Percentiles rank a stretch among this genome's conserved stretches.
These are phyloP conservation scores for Cladobotryum protrusum DNA, from an alignment of 2,329 filamentous ascomycete species.

Conservation along the genomic window DNA sequence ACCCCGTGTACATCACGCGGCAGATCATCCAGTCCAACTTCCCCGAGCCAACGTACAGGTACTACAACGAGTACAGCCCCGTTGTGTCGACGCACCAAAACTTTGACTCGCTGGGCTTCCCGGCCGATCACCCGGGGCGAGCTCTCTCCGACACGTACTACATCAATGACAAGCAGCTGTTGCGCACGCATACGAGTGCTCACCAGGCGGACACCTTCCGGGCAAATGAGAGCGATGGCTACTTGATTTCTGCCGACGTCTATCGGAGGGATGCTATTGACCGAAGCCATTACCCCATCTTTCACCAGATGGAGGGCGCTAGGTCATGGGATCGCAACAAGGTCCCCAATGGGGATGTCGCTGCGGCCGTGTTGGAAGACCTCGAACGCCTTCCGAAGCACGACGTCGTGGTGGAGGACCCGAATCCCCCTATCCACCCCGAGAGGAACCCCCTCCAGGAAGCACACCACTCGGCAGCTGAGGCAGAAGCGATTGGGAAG, in stretches of 20 bases:
- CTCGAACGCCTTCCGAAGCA: conserved; percentile 67
- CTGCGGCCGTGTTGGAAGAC: conserved; percentile 62
- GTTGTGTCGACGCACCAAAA: conserved; percentile 82
- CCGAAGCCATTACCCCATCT: conserved; percentile 89
- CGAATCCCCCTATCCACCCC: conserved; percentile 68
- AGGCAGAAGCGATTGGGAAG: conserved; percentile 73
- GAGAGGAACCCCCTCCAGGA: conserved; percentile 79
- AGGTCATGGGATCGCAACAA: conserved; percentile 73
- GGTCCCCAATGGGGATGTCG: conserved; percentile 52
- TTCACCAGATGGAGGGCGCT: conserved; percentile 98
- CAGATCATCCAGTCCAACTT: conserved; percentile 90
- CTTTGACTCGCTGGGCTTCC: conserved; percentile 95
- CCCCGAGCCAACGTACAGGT: conserved; percentile 62
- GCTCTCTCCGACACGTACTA: conserved; percentile 93
- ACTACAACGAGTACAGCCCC: conserved; percentile 73
- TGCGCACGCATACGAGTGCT: conserved; percentile 90
- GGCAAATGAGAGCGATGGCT: conserved; percentile 66
- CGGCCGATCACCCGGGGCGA: conserved; percentile 78
- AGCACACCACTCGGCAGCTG: conserved; percentile 62
- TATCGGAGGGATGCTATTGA: conserved; percentile 95
- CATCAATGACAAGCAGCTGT: conserved; percentile 72
- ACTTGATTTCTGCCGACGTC: conserved; percentile 88
- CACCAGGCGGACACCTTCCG: conserved; percentile 83
- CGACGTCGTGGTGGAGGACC: conserved; percentile 72
- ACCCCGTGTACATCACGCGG: conserved; percentile 85